Conservation (phyloP, 208 protist species). For the Trichomonas vaginalis region DNA sequence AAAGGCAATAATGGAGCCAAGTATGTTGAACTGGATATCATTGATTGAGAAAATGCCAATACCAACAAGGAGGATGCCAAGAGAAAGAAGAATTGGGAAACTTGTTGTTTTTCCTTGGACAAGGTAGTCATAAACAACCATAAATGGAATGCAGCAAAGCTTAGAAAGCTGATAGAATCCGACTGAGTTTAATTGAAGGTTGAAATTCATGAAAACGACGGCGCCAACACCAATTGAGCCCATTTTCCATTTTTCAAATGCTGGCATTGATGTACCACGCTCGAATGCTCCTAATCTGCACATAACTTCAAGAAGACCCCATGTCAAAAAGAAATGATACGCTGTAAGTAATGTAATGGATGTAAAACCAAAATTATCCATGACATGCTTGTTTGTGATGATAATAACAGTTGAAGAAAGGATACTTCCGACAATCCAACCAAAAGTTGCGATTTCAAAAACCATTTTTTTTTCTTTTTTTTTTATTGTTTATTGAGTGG, state of each 20-base stretch:
- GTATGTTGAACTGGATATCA: conserved; percentile 4
- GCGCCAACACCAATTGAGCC: neutral
- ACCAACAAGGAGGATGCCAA: neutral
- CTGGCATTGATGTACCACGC: neutral
- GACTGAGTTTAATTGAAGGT: conserved; percentile 13
- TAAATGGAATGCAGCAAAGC: neutral
- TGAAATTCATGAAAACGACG: conserved; percentile 23
- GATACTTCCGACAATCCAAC: conserved; percentile 3
- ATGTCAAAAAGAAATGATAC: neutral
- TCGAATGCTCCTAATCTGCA: neutral
- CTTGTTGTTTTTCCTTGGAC: neutral
- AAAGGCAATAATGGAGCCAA: neutral
- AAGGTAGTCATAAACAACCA: neutral
- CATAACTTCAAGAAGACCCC: neutral
- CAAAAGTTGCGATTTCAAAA: neutral
- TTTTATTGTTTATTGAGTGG: no score
- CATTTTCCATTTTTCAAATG: neutral
- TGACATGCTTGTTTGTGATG: neutral
- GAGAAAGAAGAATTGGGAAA: neutral
- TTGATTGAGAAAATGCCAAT: neutral
- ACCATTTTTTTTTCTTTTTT: neutral
- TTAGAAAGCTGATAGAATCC: conserved; percentile 23
- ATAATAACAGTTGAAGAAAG: neutral
- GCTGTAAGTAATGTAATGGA: neutral
- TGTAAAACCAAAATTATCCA: neutral